Percentiles rank a stretch among this genome's conserved stretches.
Evolutionary conservation across 129 eudicot genomes (phyloP).

Genomic region (Heracleum sosnowskyi): DNA sequence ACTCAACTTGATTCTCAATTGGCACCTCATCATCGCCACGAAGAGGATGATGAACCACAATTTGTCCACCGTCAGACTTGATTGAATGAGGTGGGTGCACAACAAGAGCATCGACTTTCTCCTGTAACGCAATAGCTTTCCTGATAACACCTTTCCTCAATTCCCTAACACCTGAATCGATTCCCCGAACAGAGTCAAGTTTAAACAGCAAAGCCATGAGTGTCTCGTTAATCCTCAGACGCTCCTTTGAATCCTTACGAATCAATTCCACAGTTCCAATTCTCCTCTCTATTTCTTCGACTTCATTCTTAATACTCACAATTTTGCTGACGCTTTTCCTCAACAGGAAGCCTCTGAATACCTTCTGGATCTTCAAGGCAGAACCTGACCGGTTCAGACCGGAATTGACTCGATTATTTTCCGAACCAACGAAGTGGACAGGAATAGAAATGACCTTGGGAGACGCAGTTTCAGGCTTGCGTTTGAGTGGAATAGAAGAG

Average conservation of each 20-base stretch:
- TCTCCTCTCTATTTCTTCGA: conserved; percentile 28
- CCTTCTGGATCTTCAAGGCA: conserved; percentile 50
- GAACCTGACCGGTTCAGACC: neutral
- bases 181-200: conserved; percentile 48
- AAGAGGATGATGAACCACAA: neutral
- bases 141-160: conserved; percentile 41
- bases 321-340: conserved; percentile 31
- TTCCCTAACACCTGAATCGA: conserved; percentile 45
- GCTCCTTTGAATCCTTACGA: conserved; percentile 35
- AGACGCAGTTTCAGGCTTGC: neutral
- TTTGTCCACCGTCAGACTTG: neutral
- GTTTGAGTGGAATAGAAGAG: neutral
- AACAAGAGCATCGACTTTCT: conserved; percentile 41
- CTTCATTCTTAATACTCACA: conserved; percentile 22
- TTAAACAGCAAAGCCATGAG: conserved; percentile 55
- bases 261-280: conserved; percentile 26
- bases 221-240: conserved; percentile 50
- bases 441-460: conserved; percentile 35
- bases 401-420: neutral
- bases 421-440: conserved; percentile 27
- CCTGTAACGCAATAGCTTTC: conserved; percentile 64
- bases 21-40: neutral
- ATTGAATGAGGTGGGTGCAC: neutral
- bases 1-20: neutral
- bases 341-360: conserved; percentile 38